Evolutionary conservation across 805 yeast genomes (phyloP).

Genomic region (Barnettozyma wickerhamii): DNA sequence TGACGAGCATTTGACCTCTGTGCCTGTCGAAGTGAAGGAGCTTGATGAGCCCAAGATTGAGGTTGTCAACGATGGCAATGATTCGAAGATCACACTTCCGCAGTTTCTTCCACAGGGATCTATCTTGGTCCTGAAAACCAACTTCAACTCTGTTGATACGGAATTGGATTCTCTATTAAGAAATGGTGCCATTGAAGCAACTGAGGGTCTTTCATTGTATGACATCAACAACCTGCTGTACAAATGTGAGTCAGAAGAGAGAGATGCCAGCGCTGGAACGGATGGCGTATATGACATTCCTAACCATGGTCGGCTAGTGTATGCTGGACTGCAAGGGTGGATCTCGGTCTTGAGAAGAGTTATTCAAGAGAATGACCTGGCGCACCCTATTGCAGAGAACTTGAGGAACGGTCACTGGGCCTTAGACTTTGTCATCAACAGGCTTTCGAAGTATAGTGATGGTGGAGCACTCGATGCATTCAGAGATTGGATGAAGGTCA

Average conservation of each 20-base stretch:
- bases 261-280: slow-evolving; percentile 68
- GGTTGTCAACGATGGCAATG: slow-evolving; percentile 31
- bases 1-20: slow-evolving; percentile 47
- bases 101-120: slow-evolving; percentile 82
- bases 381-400: slow-evolving; percentile 79
- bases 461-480: slow-evolving; percentile 49
- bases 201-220: slow-evolving; percentile 51
- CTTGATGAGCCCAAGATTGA: slow-evolving; percentile 47
- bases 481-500: slow-evolving; percentile 61
- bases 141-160: slow-evolving; percentile 59
- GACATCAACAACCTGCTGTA: slow-evolving; percentile 76
- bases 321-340: slow-evolving; percentile 96
- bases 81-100: slow-evolving; percentile 55
- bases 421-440: slow-evolving; percentile 60
- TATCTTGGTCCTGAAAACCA: slow-evolving; percentile 76
- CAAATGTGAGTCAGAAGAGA: slow-evolving; percentile 82
- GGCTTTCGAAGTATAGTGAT: slow-evolving; percentile 53
- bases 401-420: slow-evolving; percentile 89
- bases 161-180: slow-evolving; percentile 63
- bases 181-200: slow-evolving; percentile 73
- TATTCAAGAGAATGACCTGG: slow-evolving; percentile 67
- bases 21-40: slow-evolving; percentile 59
- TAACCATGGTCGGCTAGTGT: slow-evolving; percentile 63
- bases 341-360: slow-evolving; percentile 58
- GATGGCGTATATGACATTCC: slow-evolving; percentile 79